Base-by-base conservation (phyloP, 441 rosid genomes). In the Corymbia calophylla region DNA sequence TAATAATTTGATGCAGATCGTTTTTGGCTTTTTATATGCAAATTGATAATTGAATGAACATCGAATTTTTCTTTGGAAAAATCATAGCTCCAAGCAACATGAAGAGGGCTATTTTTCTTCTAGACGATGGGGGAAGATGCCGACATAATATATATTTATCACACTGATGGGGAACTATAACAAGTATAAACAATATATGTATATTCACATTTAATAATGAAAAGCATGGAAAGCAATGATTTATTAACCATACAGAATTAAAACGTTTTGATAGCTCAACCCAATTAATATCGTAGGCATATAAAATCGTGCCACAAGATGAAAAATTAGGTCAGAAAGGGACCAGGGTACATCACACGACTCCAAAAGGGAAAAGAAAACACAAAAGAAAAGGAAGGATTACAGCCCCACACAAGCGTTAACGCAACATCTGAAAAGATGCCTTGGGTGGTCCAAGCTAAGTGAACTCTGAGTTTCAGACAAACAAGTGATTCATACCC, bases 361-460 rank as follows among this genome's bases (percentile, higher is more conserved):
- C 56, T 88, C 86, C 86, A 29, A 86, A 23, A 58, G 44, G 60
- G 77, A 21, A 2, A 58, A 68, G 9, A 9, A 17, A 5, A 19
- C 2, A 18, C 3, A 5, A 0, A 1, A 4, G 29, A 47, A 25
- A 23, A 12, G 51, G 84, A 23, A 77, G 51, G 84, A 23, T 73
- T 39, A 6, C 44, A 77, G 84, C 84, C 55, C 92, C 93, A 80
- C 87, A 55, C 54, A 64, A 92, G 31, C 86, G 92, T 92, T 62
- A 94, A 93, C 91, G 91, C 93, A 93, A 92, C 94, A 92, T 92
- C 93, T 91, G 92, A 91, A 91, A 93, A 91, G 95, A 94, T 93
- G 95, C 92, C 93, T 64, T 53, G 6, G 86, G 95, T 95, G 95
- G 96, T 93, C 96, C 96, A 92, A 92, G 44, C 48, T 44, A 23